Evolutionary conservation across 495 filamentous ascomycete species (phyloP).

Genomic region (Coniosporium apollinis): DNA sequence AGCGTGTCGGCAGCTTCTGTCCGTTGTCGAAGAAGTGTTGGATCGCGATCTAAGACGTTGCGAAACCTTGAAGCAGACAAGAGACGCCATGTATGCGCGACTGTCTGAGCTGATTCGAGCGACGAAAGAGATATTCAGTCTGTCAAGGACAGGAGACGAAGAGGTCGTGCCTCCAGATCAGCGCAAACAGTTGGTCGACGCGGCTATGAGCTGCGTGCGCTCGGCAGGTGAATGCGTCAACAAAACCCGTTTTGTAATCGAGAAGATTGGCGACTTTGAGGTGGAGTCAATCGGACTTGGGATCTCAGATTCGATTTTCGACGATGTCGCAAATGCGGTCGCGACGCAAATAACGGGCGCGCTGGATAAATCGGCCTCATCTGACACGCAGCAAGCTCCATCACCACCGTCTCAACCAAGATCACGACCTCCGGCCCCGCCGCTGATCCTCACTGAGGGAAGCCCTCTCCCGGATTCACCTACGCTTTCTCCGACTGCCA

Average conservation of each 20-base stretch:
- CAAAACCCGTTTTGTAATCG: slow-evolving; percentile 70
- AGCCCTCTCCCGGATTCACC: slow-evolving; percentile 19
- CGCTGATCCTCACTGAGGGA: slow-evolving; percentile 14
- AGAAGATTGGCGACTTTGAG: slow-evolving; percentile 88
- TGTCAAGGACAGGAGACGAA: slow-evolving; percentile 46
- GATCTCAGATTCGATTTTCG: slow-evolving; percentile 17
- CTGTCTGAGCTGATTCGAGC: slow-evolving; percentile 64
- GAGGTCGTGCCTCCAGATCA: slow-evolving; percentile 64
- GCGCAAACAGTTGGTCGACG: slow-evolving; percentile 55
- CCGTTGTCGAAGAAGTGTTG: slow-evolving; percentile 69
- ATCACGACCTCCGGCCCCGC: slow-evolving; percentile 9
- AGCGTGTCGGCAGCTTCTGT: slow-evolving; percentile 60
- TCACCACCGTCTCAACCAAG: slow-evolving; percentile 10
- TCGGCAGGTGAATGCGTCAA: slow-evolving; percentile 80
- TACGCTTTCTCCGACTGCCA: slow-evolving; percentile 11
- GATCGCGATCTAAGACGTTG: slow-evolving; percentile 53
- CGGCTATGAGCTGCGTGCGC: slow-evolving; percentile 80
- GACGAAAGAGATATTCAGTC: slow-evolving; percentile 58
- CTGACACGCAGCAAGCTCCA: slow-evolving; percentile 14
- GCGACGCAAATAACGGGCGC: background rate
- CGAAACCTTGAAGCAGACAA: slow-evolving; percentile 47
- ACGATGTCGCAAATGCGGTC: slow-evolving; percentile 1
- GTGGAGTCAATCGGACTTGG: slow-evolving; percentile 34
- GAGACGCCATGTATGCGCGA: slow-evolving; percentile 61
- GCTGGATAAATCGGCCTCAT: background rate